A percentile compares a stretch with the other conserved stretches of the same genome.
Conservation (phyloP, 805 yeast genomes). For the Ogataea trehaloabstinens region DNA sequence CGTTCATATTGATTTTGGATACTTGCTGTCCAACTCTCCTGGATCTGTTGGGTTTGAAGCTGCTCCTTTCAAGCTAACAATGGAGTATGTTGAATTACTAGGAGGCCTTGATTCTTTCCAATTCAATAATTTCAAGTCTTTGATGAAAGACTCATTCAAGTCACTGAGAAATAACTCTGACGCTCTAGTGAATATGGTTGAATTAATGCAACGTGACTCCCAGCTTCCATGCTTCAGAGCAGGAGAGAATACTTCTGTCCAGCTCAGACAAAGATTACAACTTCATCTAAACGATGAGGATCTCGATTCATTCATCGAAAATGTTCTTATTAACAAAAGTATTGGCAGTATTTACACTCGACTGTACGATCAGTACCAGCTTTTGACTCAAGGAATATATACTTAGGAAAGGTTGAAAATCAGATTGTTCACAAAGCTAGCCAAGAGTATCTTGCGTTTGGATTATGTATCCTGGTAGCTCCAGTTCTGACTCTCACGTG, state of each 20-base stretch:
- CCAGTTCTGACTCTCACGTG: slow-evolving; percentile 44
- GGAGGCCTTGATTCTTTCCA: slow-evolving; percentile 72
- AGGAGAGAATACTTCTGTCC: slow-evolving; percentile 79
- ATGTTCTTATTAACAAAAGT: slow-evolving; percentile 71
- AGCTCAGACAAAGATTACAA: slow-evolving; percentile 79
- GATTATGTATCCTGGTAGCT: slow-evolving; percentile 38
- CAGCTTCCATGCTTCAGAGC: slow-evolving; percentile 86
- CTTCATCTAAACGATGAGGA: slow-evolving; percentile 70
- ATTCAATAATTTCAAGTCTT: slow-evolving; percentile 56
- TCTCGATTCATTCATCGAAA: slow-evolving; percentile 76
- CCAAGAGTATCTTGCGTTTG: slow-evolving; percentile 33
- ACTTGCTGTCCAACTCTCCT: slow-evolving; percentile 87
- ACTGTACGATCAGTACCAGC: slow-evolving; percentile 91
- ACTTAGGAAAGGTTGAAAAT: slow-evolving; percentile 35
- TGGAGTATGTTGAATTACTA: slow-evolving; percentile 82
- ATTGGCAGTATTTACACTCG: slow-evolving; percentile 87
- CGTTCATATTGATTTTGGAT: slow-evolving; percentile 94
- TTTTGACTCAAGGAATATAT: slow-evolving; percentile 93
- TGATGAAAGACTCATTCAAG: slow-evolving; percentile 72
- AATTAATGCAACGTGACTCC: slow-evolving; percentile 91
- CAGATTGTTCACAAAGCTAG: slow-evolving; percentile 18
- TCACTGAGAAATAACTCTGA: slow-evolving; percentile 72
- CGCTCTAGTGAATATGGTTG: slow-evolving; percentile 78
- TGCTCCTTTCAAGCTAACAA: slow-evolving; percentile 91
- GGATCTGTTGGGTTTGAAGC: slow-evolving; percentile 98